Base-by-base conservation (phyloP, 192 early-diverging fungal species). In the Coemansia sp. region DNA sequence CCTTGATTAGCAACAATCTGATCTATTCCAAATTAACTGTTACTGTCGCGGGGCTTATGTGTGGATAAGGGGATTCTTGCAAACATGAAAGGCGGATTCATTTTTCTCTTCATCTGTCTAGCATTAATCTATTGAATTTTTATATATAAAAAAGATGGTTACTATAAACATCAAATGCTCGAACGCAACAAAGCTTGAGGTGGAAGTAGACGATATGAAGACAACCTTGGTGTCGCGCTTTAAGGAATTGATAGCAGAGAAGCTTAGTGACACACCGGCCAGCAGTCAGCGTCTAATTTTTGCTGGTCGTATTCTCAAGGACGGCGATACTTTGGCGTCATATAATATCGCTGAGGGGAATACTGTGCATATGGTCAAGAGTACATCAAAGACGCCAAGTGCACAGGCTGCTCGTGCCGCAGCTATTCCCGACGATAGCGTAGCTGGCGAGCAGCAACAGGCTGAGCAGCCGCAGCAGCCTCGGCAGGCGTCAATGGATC, bases 291-390 rank as follows among this genome's bases (percentile, higher is more conserved):
- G 96, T 18, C 86, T 99, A 47, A 99, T 99, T 66, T 99, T 89
- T 74, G 89, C 95, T 37, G 97, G 97, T 10, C 84, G 89, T 40
- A 95, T 99, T 47, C 87, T 99, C 52, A 99, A 99, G 78, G 95
- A 99, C 74, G 84, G 72, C 12, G 94, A 97, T 37, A 88, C 76
- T 2, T 75, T 99, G 22, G 68, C 76, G 2, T 71, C 71, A 8
- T 96, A 95, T 83, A 97, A 97, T 78, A 82, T 99, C 27, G 80
- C 80, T 1, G 92, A 95, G 13, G 92, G 92, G 0, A 86, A 93
- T 69, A 96, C 95, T 20, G 85, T 99, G 11, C 97, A 99, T 63
- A 89, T 99, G 90, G 95, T 97, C 12, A 89, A 88, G 49, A 87
- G 91, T 16, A 69, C 79, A 3, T 59, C 78, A 10, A 86, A 86